phyloP scores from a whole-genome alignment of 2,329 filamentous ascomycete species.

The Massarina eburnea region DNA sequence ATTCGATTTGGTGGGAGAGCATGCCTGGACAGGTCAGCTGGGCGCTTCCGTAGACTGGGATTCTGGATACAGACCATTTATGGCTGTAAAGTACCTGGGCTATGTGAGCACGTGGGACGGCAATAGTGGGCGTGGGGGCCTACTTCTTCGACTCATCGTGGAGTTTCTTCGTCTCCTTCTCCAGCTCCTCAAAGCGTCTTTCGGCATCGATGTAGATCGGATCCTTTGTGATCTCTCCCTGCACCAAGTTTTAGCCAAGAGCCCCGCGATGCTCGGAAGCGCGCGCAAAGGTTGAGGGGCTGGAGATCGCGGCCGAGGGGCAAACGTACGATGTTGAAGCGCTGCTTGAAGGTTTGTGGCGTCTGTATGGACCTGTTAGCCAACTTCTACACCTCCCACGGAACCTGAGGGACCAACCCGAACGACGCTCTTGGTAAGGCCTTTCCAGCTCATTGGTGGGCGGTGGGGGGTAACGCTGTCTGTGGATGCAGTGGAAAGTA shows the following conservation, averaged over 20 bases:
- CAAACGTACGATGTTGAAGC: constrained; percentile 74
- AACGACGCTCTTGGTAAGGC: constrained; percentile 85
- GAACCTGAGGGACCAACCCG: constrained; percentile 61
- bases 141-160: constrained; percentile 93
- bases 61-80: constrained; percentile 66
- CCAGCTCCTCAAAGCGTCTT: constrained; percentile 88
- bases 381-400: constrained; percentile 12
- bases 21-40: constrained; percentile 61
- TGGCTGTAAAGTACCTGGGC: constrained; percentile 81
- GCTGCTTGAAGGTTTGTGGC: constrained; percentile 87
- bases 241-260: constrained; percentile 22
- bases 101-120: constrained; percentile 21
- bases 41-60: background rate
- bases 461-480: constrained; percentile 4
- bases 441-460: constrained; percentile 87
- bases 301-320: background rate
- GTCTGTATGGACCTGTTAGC: constrained; percentile 55
- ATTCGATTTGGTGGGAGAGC: constrained; percentile 96
- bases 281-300: constrained; percentile 13
- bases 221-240: constrained; percentile 92
- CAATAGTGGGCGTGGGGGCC: constrained; percentile 10
- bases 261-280: constrained; percentile 16
- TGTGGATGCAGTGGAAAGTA: constrained; percentile 8
- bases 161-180: constrained; percentile 92
- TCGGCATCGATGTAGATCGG: constrained; percentile 93